These are phyloP conservation scores for Tanacetum coccineum DNA, from an alignment of 129 eudicot species.

Conservation along the genomic window DNA sequence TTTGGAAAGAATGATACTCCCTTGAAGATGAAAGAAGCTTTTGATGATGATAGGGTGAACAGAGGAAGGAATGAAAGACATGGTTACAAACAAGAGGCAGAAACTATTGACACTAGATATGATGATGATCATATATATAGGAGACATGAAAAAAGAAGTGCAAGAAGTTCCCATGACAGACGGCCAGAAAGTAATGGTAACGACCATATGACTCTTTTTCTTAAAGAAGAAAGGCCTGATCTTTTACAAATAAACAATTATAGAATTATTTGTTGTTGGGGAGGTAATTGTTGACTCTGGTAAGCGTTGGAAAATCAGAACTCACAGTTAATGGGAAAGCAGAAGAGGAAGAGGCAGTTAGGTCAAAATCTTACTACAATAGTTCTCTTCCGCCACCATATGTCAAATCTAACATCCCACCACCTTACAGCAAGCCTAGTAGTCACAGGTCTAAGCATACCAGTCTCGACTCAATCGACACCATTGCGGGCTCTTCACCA, in stretches of 20 bases:
- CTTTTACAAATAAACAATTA: no score
- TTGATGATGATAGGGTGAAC: conserved; percentile 19
- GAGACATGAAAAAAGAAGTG: conserved; percentile 10
- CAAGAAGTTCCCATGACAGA: conserved; percentile 45
- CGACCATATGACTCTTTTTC: background rate
- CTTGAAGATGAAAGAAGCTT: conserved; percentile 25
- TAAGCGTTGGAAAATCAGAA: no score
- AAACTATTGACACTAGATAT: conserved; percentile 22
- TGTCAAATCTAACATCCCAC: conserved; percentile 58
- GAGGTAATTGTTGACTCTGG: no score
- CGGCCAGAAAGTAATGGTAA: conserved; percentile 25
- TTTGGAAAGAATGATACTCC: conserved; percentile 22
- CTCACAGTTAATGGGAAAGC: conserved; percentile 26
- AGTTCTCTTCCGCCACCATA: conserved; percentile 75
- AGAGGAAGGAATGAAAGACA: conserved; percentile 23
- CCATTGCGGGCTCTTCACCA: no score
- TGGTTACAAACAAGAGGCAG: conserved; percentile 26
- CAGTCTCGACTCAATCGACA: no score
- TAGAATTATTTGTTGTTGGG: no score
- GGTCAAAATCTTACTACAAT: conserved; percentile 38
- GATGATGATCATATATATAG: conserved; percentile 18
- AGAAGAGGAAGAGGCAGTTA: conserved; percentile 39
- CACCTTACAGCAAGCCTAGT: conserved; percentile 62
- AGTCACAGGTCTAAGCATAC: no score
- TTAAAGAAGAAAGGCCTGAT: conserved; percentile 15